Evolutionary conservation across 2,329 filamentous ascomycete species (phyloP), one percentile per base, ranked within the genome.

Genomic region (Ceratocystis harringtonii): DNA sequence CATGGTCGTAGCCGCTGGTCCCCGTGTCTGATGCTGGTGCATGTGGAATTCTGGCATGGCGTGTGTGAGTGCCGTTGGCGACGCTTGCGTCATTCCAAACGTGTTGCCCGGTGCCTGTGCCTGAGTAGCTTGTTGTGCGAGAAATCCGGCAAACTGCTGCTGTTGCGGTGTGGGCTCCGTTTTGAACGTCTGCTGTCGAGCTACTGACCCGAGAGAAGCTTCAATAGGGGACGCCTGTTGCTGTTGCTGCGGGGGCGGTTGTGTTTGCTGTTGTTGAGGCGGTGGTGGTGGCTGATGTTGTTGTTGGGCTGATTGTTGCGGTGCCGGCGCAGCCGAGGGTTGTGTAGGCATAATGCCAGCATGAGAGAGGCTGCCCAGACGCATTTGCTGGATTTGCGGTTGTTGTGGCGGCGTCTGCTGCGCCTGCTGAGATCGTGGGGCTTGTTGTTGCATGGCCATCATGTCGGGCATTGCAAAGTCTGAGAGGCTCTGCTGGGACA

Each of bases 371-470:
- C 61, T 50, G 17, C 25, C 28, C 5, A 60, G 22, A 10, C 60
- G 64, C 19, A 66, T 58, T 6, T 63, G 65, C 25, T 63, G 61
- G 2, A 62, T 12, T n/a, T 58, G 52, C 5, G 55, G 5, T 22
- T 58, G 63, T n/a, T 45, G 62, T 25, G 60, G 62, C 25, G 43
- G 28, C 17, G 17, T 63, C 15, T 41, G 48, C 43, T 41, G 62
- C 6, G 5, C 22, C 44, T 43, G 63, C 25, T 61, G 63, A 17
- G 63, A 55, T 41, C 32, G 62, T 19, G 52, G 55, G 41, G 32
- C 43, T 36, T 66, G 65, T 55, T 67, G 65, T 43, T 67, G 66
- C 30, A 67, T 62, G 12, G 63, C n/a, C 19, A 67, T 48, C 19
- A 67, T 41, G 12, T 66, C 64, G 1, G 66, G 63, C 15, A 67